These are phyloP conservation scores for Trichoderma simmonsii DNA, from an alignment of 2,329 filamentous ascomycete genomes.

Conservation along the genomic window DNA sequence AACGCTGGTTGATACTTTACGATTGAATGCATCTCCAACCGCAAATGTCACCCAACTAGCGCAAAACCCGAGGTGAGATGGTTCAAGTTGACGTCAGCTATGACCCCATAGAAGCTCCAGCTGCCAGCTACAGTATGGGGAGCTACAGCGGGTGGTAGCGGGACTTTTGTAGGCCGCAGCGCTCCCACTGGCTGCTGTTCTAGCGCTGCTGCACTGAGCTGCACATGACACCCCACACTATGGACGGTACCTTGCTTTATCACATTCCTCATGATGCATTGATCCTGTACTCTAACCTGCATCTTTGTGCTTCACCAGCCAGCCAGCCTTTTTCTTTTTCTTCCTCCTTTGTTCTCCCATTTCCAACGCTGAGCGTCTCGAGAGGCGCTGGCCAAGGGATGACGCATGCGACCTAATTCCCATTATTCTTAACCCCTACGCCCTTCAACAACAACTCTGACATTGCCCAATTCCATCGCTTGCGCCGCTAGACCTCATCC, in stretches of 20 bases:
- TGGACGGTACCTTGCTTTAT: conserved; percentile 3
- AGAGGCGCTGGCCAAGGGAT: neutral
- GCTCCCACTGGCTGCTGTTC: neutral
- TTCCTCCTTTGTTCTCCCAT: neutral
- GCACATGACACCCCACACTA: conserved; percentile 7
- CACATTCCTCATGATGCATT: neutral
- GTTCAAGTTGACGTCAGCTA: neutral
- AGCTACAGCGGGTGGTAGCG: neutral
- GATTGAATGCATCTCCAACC: neutral
- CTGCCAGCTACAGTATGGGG: neutral
- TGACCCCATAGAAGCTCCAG: neutral
- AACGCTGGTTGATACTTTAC: neutral
- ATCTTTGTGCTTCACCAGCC: neutral
- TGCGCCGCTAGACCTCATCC: neutral
- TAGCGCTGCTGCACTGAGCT: neutral
- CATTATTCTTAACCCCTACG: neutral
- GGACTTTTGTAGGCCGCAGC: conserved; percentile 3
- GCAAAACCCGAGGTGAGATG: neutral
- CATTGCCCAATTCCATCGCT: neutral
- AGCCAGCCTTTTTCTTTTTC: neutral
- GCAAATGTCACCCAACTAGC: neutral
- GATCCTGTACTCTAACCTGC: neutral
- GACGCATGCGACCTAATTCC: neutral
- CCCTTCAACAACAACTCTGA: neutral
- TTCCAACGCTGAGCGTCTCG: conserved; percentile 6